phyloP scores from a whole-genome alignment of 306 rosid species.

The Rosa chinensis region DNA sequence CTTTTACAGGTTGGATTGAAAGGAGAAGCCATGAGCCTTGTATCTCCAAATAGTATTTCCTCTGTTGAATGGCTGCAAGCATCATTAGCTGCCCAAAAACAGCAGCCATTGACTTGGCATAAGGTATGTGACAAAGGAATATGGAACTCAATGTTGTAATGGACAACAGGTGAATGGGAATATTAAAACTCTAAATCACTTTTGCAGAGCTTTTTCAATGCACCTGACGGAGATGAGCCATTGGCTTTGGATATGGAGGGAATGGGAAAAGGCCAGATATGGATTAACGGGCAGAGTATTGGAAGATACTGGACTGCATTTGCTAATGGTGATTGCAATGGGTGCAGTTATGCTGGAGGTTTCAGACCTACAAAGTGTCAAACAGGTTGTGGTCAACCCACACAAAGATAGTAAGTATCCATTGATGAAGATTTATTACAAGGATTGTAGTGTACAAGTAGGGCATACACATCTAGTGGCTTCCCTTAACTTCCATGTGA shows the following conservation, averaged over 20 bases:
- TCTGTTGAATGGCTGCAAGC: conserved; percentile 84
- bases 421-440: background rate
- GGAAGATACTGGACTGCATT: conserved; percentile 96
- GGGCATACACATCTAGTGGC: conserved; percentile 8
- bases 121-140: conserved; percentile 51
- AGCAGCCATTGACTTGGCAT: conserved; percentile 96
- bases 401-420: conserved; percentile 73
- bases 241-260: conserved; percentile 93
- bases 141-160: conserved; percentile 9
- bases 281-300: conserved; percentile 91
- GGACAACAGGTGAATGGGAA: conserved; percentile 10
- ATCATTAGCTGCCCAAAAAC: conserved; percentile 59
- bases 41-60: conserved; percentile 65
- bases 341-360: conserved; percentile 69
- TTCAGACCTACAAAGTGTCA: conserved; percentile 89
- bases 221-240: conserved; percentile 87
- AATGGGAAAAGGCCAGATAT: conserved; percentile 99
- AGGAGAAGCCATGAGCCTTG: conserved; percentile 97
- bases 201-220: conserved; percentile 71
- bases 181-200: conserved; percentile 21
- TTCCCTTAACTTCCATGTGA: background rate
- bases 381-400: conserved; percentile 87
- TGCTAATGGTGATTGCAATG: conserved; percentile 72
- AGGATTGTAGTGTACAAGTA: background rate
- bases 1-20: conserved; percentile 77